Evolutionary conservation across 2,329 filamentous ascomycete genomes (phyloP).

Genomic region (Aspergillus persii): DNA sequence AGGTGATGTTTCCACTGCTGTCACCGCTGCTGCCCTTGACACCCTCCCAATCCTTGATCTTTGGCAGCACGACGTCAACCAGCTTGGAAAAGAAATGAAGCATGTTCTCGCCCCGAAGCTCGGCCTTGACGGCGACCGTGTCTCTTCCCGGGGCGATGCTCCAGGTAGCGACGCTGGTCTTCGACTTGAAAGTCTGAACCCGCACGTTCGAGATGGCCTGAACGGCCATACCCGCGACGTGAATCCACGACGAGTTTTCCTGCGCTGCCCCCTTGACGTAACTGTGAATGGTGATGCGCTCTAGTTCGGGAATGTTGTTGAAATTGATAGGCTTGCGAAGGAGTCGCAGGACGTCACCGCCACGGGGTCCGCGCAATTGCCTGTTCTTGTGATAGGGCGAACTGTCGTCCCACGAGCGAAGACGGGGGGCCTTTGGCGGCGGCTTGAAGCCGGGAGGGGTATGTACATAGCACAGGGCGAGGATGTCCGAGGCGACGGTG

Average conservation of each 20-base stretch:
- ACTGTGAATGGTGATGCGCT: conserved; percentile 75
- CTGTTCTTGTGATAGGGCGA: conserved; percentile 95
- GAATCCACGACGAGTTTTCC: conserved; percentile 70
- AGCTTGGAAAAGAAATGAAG: conserved; percentile 89
- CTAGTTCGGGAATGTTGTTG: conserved; percentile 79
- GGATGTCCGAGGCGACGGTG: conserved; percentile 81
- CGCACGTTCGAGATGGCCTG: conserved; percentile 82
- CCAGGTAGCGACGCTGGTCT: conserved; percentile 71
- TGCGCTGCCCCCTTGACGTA: conserved; percentile 67
- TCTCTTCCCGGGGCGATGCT: conserved; percentile 68
- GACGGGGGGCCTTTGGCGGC: conserved; percentile 59
- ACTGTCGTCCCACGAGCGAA: conserved; percentile 83
- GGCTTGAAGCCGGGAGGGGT: conserved; percentile 71
- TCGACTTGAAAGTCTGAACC: conserved; percentile 67
- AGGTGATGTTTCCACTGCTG: conserved; percentile 79
- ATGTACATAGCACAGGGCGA: conserved; percentile 87
- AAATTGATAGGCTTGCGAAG: conserved; percentile 64
- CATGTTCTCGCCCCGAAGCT: conserved; percentile 75
- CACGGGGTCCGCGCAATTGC: conserved; percentile 78
- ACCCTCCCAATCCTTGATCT: conserved; percentile 94
- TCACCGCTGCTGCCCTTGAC: conserved; percentile 77
- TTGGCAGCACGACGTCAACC: conserved; percentile 84
- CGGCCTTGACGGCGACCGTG: conserved; percentile 69
- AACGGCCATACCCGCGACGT: conserved; percentile 78
- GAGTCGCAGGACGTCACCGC: conserved; percentile 58